Evolutionary conservation across 169 alveolate species (phyloP), one percentile per base, ranked within the genome.

Genomic region (Cryptosporidium sp.): DNA sequence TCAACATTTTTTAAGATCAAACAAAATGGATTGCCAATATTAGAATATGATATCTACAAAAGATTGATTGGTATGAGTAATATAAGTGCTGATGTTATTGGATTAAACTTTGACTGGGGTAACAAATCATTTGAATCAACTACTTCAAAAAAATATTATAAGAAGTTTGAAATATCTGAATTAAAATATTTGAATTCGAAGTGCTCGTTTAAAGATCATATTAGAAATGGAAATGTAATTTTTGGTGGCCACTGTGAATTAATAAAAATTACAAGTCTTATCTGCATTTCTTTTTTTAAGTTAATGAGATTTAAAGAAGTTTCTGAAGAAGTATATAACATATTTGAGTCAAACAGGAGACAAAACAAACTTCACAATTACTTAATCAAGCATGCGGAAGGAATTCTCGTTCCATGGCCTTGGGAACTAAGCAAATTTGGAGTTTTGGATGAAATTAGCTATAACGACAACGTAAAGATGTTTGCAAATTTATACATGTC

Each of bases 381-480:
- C 29, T 41, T 80, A 67, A 39, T 80, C 23, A 80, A 80, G 59
- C 68, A 62, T 62, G 69, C 74, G 62, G 89, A 80, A 35, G 67
- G 67, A 23, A 80, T 80, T 33, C 62, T 80, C 26, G 89, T 80
- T 80, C 65, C 89, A 23, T 80, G 89, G 89, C 75, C 89, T 12
- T 59, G 67, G 62, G 89, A 80, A 41, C 62, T 80, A 61, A 45
- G 37, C 2, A 45, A 80, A 65, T 80, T 39, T 41, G 41, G 33
- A 43, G n/a, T 80, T 9, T 4, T 80, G 6, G 68, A 80, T 5
- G 45, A 18, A 18, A 16, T 80, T 33, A 39, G 41, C 31, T 58
- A 62, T 65, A 80, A 55, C 29, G 48, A 59, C 29, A 39, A 80
- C n/a, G 39, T 80, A 48, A 35, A 23, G n/a, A 80, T 3, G 12